Percentiles rank a stretch among this genome's conserved stretches.
phyloP scores from a whole-genome alignment of 1,284 basidiomycete genomes.

The Rhodotorula mucilaginosa region DNA sequence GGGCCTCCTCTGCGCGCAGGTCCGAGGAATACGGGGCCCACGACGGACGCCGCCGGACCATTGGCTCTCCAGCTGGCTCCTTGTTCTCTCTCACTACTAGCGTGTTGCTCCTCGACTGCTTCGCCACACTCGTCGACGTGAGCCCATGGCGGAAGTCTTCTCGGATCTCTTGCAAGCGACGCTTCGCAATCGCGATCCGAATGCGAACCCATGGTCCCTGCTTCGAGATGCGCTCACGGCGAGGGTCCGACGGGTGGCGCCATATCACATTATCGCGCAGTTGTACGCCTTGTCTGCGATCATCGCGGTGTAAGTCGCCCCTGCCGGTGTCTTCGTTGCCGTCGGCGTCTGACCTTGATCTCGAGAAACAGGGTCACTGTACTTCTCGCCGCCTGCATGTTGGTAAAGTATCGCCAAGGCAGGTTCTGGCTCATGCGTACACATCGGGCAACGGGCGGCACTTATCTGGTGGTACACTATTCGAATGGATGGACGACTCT shows the following conservation, averaged over 20 bases:
- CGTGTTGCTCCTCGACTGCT: background rate
- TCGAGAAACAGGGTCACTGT: background rate
- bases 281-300: constrained; percentile 9
- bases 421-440: constrained; percentile 14
- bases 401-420: constrained; percentile 6
- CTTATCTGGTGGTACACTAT: constrained; percentile 22
- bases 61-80: background rate
- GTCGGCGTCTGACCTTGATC: no score
- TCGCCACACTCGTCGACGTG: no score
- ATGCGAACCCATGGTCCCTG: no score
- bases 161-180: background rate
- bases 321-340: no score
- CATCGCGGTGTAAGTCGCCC: constrained; percentile 6
- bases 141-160: background rate
- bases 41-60: background rate
- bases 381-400: constrained; percentile 9
- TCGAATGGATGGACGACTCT: background rate
- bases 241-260: background rate
- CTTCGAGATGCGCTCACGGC: background rate
- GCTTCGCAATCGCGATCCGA: background rate
- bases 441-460: constrained; percentile 11
- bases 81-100: background rate
- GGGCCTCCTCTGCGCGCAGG: background rate
- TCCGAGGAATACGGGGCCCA: background rate
- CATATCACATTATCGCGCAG: background rate